Evolutionary conservation across 2,329 filamentous ascomycete species (phyloP), one percentile per base, ranked within the genome.

Genomic region (Didymella lethalis): DNA sequence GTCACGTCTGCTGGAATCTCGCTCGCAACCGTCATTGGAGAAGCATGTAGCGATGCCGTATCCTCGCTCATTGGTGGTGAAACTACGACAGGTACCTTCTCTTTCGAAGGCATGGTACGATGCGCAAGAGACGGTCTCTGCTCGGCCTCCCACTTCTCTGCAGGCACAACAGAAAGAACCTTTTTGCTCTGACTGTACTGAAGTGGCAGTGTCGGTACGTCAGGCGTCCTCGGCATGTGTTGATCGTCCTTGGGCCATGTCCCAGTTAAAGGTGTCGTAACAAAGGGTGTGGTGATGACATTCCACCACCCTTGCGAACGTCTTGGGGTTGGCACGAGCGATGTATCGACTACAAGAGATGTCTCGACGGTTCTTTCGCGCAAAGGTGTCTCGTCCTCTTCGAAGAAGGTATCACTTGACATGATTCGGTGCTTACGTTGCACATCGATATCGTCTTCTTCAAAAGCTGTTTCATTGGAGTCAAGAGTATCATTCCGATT

Each of bases 291-390:
- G 7, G 85, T 88, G 54, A 93, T 86, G 64, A 90, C 83, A 67
- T 91, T 90, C 90, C 90, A 93, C 90, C 90, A 93, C 20, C 90
- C 90, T 59, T 83, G 82, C 26, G 88, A 89, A 54, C 82, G 83
- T 11, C 85, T 83, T 41, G 81, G 83, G 28, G 84, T 85, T 40
- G 84, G 85, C 6, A 78, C 67, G 20, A 74, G 63, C 16, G 67
- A 66, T 3, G 77, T 77, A 48, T 79, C 75, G 25, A 79, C 65
- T 46, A 71, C 64, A 43, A 78, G 51, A 47, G 82, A 75, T 16
- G 65, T 65, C 18, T 71, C 68, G 6, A 64, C 48, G n/a, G 58
- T 66, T 26, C 59, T 66, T 14, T 68, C 71, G 2, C 64, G 63
- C 25, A 76, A 49, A 36, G 76, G 74, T 7, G 68, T 72, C 26